A percentile compares a stretch with the other conserved stretches of the same genome.
Conservation (phyloP, 345 rosid genomes). For the Anastatica hierochuntica region DNA sequence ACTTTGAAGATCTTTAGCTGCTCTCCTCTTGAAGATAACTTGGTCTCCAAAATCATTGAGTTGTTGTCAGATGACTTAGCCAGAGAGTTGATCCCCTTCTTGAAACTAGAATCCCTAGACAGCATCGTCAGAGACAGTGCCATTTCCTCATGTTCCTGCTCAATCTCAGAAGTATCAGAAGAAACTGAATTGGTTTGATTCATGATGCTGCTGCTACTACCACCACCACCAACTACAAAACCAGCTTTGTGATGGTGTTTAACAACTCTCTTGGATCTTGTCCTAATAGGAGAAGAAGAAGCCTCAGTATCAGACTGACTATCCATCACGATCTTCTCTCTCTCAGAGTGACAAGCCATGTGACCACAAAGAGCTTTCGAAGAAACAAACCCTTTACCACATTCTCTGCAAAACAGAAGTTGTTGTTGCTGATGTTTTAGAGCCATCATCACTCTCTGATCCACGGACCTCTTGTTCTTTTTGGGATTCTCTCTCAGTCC, state of each 20-base stretch:
- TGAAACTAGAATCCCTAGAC: conserved; percentile 58
- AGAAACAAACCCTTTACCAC: conserved; percentile 79
- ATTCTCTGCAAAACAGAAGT: conserved; percentile 57
- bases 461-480: conserved; percentile 46
- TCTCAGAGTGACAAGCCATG: conserved; percentile 83
- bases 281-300: conserved; percentile 45
- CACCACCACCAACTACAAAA: no score
- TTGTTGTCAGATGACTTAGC: conserved; percentile 65
- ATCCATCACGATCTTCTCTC: conserved; percentile 42
- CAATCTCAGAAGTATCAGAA: conserved; percentile 50
- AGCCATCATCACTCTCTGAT: conserved; percentile 28
- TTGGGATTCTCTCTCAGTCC: conserved; percentile 65
- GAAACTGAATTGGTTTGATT: conserved; percentile 30
- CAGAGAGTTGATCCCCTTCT: conserved; percentile 40
- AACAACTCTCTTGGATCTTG: conserved; percentile 49
- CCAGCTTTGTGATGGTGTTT: conserved; percentile 29
- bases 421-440: conserved; percentile 4
- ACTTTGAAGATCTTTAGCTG: conserved; percentile 31
- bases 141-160: conserved; percentile 69
- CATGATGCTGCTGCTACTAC: no score
- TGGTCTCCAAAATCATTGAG: no score
- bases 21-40: no score
- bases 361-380: conserved; percentile 91
- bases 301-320: conserved; percentile 67
- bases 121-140: conserved; percentile 68